Percentiles rank a stretch among this genome's conserved stretches.
Conservation (phyloP, 2,329 filamentous ascomycete genomes). For the Waltergamsia citrina region DNA sequence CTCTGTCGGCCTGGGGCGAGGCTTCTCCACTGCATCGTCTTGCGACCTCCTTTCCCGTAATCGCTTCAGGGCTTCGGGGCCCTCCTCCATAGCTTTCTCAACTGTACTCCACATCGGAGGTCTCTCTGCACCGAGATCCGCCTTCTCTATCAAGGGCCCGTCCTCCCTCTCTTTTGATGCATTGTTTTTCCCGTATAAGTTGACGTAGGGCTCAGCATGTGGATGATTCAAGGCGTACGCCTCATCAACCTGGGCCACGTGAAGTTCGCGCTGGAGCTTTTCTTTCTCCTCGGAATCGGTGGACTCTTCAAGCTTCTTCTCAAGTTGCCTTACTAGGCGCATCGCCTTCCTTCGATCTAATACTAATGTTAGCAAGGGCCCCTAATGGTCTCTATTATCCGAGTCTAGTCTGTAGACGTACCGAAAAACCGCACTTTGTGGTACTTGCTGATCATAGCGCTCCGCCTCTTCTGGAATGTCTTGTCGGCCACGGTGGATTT, state of each 20-base stretch:
- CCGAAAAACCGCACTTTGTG: conserved; percentile 83
- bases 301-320: conserved; percentile 43
- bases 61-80: conserved; percentile 37
- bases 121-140: conserved; percentile 33
- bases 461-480: conserved; percentile 50
- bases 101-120: conserved; percentile 60
- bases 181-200: conserved; percentile 36
- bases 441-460: conserved; percentile 67
- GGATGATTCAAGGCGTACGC: conserved; percentile 69
- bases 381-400: not conserved
- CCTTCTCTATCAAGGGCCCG: conserved; percentile 23
- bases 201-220: conserved; percentile 60
- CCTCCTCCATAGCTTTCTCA: conserved; percentile 53
- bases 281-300: conserved; percentile 41
- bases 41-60: conserved; percentile 42
- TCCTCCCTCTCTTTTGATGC: conserved; percentile 27
- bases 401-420: conserved; percentile 19
- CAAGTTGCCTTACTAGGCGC: conserved; percentile 55
- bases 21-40: conserved; percentile 7
- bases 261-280: conserved; percentile 46
- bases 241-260: conserved; percentile 62
- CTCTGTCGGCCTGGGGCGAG: too few relatives aligned
- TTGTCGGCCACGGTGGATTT: conserved; percentile 53
- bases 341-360: conserved; percentile 67
- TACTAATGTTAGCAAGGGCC: not conserved